Percentiles rank a stretch among this genome's conserved stretches.
These are phyloP conservation scores for Xylariaceae sp. DNA, from an alignment of 2,329 filamentous ascomycete species.

Conservation along the genomic window DNA sequence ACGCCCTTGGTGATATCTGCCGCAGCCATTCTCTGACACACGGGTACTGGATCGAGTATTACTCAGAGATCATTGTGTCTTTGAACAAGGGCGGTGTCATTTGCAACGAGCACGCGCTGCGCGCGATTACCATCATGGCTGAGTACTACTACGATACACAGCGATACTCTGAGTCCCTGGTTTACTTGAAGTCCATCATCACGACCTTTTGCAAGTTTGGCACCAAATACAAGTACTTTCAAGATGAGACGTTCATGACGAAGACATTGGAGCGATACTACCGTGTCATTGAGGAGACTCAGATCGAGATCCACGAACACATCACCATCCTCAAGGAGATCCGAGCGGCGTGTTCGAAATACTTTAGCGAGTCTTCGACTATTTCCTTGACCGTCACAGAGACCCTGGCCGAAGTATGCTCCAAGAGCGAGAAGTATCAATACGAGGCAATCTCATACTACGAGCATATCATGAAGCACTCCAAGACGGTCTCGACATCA, in stretches of 20 bases:
- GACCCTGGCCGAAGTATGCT: constrained; percentile 13
- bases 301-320: constrained; percentile 15
- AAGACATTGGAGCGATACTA: constrained; percentile 16
- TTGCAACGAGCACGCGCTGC: constrained; percentile 14
- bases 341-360: constrained; percentile 10
- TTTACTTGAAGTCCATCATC: constrained; percentile 14
- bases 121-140: constrained; percentile 13
- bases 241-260: constrained; percentile 10
- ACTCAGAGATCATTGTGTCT: constrained; percentile 11
- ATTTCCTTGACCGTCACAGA: constrained; percentile 12
- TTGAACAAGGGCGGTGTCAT: constrained; percentile 12
- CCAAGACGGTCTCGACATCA: constrained; percentile 10
- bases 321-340: constrained; percentile 15
- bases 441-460: constrained; percentile 18
- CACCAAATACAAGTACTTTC: constrained; percentile 13
- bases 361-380: constrained; percentile 13
- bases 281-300: constrained; percentile 15
- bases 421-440: constrained; percentile 16
- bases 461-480: constrained; percentile 14
- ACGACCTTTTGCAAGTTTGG: constrained; percentile 17
- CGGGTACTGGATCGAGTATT: constrained; percentile 17
- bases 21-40: constrained; percentile 15
- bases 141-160: constrained; percentile 16
- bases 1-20: constrained; percentile 14
- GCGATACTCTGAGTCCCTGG: constrained; percentile 14